Conservation (phyloP, 352 stramenopile genomes). For the Phytophthora syringae region DNA sequence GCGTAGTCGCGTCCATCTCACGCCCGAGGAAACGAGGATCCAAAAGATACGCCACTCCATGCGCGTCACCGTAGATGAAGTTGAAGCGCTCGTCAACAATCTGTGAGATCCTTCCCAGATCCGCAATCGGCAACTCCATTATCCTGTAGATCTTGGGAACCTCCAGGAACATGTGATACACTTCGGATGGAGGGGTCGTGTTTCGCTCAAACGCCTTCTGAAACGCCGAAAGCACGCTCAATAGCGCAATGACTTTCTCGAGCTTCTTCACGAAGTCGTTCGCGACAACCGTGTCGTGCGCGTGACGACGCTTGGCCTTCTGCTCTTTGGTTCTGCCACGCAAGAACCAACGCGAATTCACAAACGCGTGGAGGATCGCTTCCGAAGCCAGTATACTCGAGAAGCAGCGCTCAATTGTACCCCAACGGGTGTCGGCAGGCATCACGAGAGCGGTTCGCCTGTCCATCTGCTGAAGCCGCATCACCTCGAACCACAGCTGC, state of each 20-base stretch:
- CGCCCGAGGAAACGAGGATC: background rate
- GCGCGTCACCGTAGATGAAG: background rate
- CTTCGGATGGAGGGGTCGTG: constrained; percentile 2
- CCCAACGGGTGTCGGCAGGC: constrained; percentile 11
- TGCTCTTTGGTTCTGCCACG: background rate
- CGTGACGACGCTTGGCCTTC: constrained; percentile 3
- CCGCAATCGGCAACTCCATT: background rate
- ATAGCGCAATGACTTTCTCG: background rate
- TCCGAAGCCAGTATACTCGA: background rate
- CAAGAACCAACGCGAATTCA: background rate
- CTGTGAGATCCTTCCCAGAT: background rate
- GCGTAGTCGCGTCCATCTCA: background rate
- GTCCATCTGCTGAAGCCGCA: background rate
- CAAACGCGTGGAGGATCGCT: constrained; percentile 1
- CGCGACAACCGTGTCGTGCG: background rate
- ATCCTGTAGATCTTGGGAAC: background rate
- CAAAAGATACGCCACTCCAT: background rate
- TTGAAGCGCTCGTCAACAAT: background rate
- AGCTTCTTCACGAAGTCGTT: constrained; percentile 4
- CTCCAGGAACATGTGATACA: constrained; percentile 16
- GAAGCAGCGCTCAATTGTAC: constrained; percentile 9
- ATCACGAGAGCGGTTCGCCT: background rate
- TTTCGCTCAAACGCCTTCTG: constrained; percentile 16
- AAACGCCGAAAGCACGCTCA: background rate
- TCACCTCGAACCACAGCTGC: constrained; percentile 11